These are phyloP conservation scores for Golubevia sp. DNA, from an alignment of 1,284 basidiomycete species.

Conservation along the genomic window DNA sequence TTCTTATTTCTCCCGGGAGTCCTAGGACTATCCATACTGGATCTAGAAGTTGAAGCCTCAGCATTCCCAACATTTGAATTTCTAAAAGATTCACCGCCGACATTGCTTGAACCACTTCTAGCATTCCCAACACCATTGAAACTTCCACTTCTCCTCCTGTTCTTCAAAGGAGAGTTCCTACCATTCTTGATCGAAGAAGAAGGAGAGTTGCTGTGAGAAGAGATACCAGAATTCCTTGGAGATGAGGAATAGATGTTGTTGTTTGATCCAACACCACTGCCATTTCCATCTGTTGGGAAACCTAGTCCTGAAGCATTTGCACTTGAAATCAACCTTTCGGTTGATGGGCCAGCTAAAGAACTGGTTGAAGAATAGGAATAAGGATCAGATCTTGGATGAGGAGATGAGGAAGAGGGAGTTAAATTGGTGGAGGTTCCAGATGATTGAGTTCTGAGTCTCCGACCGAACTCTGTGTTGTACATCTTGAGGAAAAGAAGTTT, in stretches of 20 bases:
- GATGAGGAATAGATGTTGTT: neutral
- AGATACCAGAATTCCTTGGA: neutral
- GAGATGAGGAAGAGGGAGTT: neutral
- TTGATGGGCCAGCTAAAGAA: neutral
- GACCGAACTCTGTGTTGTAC: slow-evolving; percentile 50
- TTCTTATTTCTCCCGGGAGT: too few relatives aligned
- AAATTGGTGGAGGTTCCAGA: slow-evolving; percentile 24
- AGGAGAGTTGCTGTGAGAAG: neutral
- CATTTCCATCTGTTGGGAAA: neutral
- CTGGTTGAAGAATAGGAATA: neutral
- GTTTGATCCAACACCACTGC: neutral
- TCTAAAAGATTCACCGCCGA: too few relatives aligned
- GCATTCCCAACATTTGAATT: too few relatives aligned
- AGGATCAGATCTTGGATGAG: neutral
- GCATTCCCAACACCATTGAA: too few relatives aligned
- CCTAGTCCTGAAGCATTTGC: neutral
- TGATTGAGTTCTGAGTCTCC: slow-evolving; percentile 35
- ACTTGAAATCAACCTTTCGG: neutral
- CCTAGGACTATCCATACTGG: too few relatives aligned
- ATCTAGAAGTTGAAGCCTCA: too few relatives aligned
- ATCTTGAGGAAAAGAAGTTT: too few relatives aligned
- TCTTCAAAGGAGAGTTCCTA: neutral
- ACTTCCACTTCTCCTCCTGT: neutral
- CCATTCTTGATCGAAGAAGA: neutral
- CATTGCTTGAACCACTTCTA: too few relatives aligned